Evolutionary conservation across 2,329 filamentous ascomycete genomes (phyloP), one percentile per base, ranked within the genome.

Genomic region (Phialophora verrucosa): DNA sequence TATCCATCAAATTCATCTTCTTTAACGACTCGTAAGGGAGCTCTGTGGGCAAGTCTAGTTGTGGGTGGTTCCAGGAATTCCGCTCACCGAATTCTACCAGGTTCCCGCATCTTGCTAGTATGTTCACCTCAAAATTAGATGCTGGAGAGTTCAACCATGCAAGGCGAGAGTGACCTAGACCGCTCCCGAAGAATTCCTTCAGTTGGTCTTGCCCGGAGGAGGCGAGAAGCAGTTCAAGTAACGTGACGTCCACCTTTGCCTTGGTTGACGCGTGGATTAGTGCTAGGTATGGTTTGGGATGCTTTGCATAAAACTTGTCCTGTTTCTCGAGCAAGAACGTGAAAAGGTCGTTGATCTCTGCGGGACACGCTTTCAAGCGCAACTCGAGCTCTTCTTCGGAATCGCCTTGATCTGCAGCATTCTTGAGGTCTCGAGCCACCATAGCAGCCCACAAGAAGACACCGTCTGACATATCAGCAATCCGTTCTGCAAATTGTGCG

Each of bases 361-460:
- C 23, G 4, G 64, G 64, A 55, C 31, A 58, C n/a, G 49, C 32
- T 20, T 44, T 23, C 17, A 66, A 47, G 14, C 64, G 59, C n/a
- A 8, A 23, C 27, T 50, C 27, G 20, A 66, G 27, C 1, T 66
- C 64, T 31, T 66, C 55, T 17, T 54, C 20, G 14, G 42, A 32
- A 49, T 66, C 59, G 4, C 63, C 63, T 11, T 55, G 53, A 42
- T 11, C n/a, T n/a, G 59, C 44, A 7, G 47, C 59, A 31, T 6
- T 32, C 6, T 47, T 29, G 14, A 66, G 44, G 12, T 66, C 64
- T 53, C 44, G 17, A n/a, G 59, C 31, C 0, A 62, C 64, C 7
- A 66, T 14, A 25, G 38, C 50, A 29, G 59, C 64, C 64, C 64
- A 66, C 14, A 66, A 31, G 35, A 66, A 66, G 20, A 66, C 64